Base-by-base conservation (phyloP, 2,329 filamentous ascomycete genomes). In the Colletotrichum acutatum region DNA sequence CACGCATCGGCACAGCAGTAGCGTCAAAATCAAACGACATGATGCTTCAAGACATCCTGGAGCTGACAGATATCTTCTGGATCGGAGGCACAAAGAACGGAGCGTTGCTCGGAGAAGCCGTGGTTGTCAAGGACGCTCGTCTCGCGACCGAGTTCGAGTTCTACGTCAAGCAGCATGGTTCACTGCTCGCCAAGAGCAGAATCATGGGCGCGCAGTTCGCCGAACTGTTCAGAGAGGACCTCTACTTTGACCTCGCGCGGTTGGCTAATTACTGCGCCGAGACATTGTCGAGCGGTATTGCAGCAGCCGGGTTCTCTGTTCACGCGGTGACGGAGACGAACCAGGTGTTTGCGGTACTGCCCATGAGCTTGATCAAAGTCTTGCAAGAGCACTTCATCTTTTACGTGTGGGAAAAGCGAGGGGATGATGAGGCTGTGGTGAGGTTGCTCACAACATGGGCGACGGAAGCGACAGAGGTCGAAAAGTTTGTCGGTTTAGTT, bases 31-130 rank as follows among this genome's bases (percentile, higher is more conserved):
- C 77, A 26, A 87, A 85, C 52, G 84, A 87, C 68, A 76, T 88
- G 78, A 83, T 81, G 0, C 79, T 86, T 5, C 74, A 75, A 0
- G 86, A 88, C 66, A 78, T 88, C 6, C 77, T 86, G 1, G 83
- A 86, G 5, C 75, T 87, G 53, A 86, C 84, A 0, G 86, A 88
- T 67, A 86, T 88, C 24, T 88, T 88, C 78, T 88, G 86, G 86
- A 87, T 88, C 49, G 86, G 86, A 3, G 86, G 86, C 0, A 88
- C 86, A 5, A 88, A 88, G 74, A 86, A 86, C 74, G 86, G 86
- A 1, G 86, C 86, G 0, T 75, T 88, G 4, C 80, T 88, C 4
- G 86, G 86, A 1, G 86, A 88, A 71, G 86, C 86, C 1, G 84
- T 88, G 7, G 82, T 88, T 0, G 84, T 88, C 30, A 86, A 86